Evolutionary conservation across 306 rosid genomes (phyloP), one percentile per base, ranked within the genome.

Genomic region (Arachis stenosperma): DNA sequence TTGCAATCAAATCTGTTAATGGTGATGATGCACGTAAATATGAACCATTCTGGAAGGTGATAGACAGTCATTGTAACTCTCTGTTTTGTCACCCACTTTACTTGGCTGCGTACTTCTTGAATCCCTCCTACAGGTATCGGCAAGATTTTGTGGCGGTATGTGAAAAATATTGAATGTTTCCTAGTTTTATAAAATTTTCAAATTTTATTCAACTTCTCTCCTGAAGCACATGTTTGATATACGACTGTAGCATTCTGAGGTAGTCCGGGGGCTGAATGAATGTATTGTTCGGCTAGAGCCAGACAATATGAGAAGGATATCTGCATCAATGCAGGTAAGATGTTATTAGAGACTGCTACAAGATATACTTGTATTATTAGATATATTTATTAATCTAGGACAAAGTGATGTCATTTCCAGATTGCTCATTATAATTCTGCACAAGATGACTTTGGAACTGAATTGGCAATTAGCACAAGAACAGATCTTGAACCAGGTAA

Each of bases 391-490:
- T 69, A 61, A 9, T 44, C 70, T 36, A 53, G 44, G 73, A 69
- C 71, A 52, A 61, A 55, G 73, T 75, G 77, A 53, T 81, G 70
- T 73, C 27, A 57, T 72, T 78, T 57, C 70, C 79, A 93, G 98
- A 90, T 93, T 76, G 71, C 94, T 78, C 96, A 89, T 74, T 93
- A 91, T 81, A 86, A 54, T 75, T 84, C 88, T 64, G 97, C 98
- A 6, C 89, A 89, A 82, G 88, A 92, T 56, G 98, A 93, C 85
- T 89, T 93, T 81, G 98, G 97, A 83, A 93, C 97, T 42, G 96
- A 93, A 81, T 88, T 93, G 86, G 98, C 98, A 69, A 81, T 93
- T 60, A 88, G 94, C 80, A 93, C 98, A 82, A 93, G 98, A 88
- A 82, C 92, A 47, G 94, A 87, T 83, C 90, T 93, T 78, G 92